Evolutionary conservation across 352 stramenopile species (phyloP), one percentile per base, ranked within the genome.

Genomic region (Pseudoperonospora humuli): DNA sequence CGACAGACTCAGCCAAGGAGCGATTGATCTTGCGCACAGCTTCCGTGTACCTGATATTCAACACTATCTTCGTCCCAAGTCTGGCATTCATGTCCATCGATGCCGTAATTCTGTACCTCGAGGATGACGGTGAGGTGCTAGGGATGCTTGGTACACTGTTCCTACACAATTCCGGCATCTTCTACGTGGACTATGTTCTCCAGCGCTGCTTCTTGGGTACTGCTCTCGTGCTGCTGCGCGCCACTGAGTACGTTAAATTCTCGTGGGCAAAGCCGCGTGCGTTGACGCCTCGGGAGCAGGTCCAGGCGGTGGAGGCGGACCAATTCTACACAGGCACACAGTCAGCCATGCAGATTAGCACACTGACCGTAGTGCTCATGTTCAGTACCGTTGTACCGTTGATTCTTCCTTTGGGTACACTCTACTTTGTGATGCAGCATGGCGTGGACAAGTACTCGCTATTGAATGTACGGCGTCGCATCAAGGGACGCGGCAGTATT

Each of bases 181-280:
- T 93, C 49, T 93, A 89, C 64, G 75, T 90, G 41, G 84, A 87
- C 53, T 93, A 93, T 41, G 72, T 90, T 39, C 66, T 93, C 25
- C 80, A 93, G 63, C 75, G 80, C 11, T 78, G 68, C 32, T 93
- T 93, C 51, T 51, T 93, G 7, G 77, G 80, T 7, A 88, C 77
- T 23, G 76, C 75, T 17, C 72, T 93, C 19, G 75, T 78, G 19
- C 46, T 89, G 39, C 49, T 93, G 37, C 77, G 80, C 6, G 54
- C 80, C 43, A 86, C 69, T n/a, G 80, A 93, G 56, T 83, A 79
- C 33, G 58, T 66, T 56, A 86, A 89, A 67, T 87, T 91, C 50
- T 75, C 59, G 15, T 88, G 76, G 76, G 67, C 75, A 37, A 88
- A 86, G 38, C 67, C 73, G 29, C 77, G 80, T 37, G 80, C 80